Base-by-base conservation (phyloP, 352 stramenopile species). In the Pythium aquatile region DNA sequence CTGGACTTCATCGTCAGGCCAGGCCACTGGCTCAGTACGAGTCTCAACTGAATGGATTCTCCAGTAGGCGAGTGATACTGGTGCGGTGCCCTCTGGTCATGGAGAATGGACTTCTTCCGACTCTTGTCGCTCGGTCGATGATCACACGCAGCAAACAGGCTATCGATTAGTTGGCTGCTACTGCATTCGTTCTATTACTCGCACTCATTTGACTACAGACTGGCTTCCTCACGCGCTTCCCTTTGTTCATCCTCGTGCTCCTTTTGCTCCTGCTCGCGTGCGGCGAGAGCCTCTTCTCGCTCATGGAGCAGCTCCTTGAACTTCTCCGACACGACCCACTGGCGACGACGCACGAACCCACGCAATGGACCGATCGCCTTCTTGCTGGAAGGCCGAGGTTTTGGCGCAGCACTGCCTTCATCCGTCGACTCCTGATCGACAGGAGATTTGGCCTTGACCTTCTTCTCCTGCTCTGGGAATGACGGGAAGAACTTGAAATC, bases 401-500 rank as follows among this genome's bases (percentile, higher is more conserved):
- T 42, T 4, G 51, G 29, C 17, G 40, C 37, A 5, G 29, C 11
- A 24, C 49, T 47, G n/a, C 39, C 44, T 44, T 47, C 51, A 14
- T 61, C 39, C 10, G 7, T 37, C 13, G 64, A 24, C 5, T 77
- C 70, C 13, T 78, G 73, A 5, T 74, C 35, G 35, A 16, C 35
- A 14, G 35, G 35, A 42, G 8, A 5, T 11, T 42, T 42, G 6
- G 8, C 35, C 35, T 42, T 67, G 5, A 54, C 26, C 5, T 37
- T 24, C 17, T 74, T 66, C 16, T 58, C 52, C 13, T 66, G 55
- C 3, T 72, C 73, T 55, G 76, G 73, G 11, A 67, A 62, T 5
- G 84, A 90, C 32, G 84, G 73, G 66, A 93, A 93, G 61, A 88
- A 78, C 53, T 82, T 83, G 68, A 96, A 96, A 55, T 96, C 87